A percentile compares a stretch with the other conserved stretches of the same genome.
These are phyloP conservation scores for Phytophthora fragariae DNA, from an alignment of 352 stramenopile genomes.

Conservation along the genomic window DNA sequence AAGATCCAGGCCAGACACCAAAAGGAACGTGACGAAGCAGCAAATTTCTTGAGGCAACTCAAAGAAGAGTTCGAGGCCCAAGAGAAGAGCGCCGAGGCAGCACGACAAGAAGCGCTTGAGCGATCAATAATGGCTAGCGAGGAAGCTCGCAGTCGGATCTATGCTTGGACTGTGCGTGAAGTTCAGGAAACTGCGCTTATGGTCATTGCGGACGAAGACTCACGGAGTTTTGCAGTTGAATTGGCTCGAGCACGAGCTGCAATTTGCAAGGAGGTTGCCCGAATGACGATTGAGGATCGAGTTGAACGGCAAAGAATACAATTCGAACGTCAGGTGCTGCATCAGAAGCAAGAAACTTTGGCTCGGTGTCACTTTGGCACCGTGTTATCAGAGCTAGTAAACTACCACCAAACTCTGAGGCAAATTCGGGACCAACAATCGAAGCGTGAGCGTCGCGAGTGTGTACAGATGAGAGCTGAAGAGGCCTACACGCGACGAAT, in stretches of 20 bases:
- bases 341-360: constrained; percentile 19
- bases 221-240: constrained; percentile 3
- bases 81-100: constrained; percentile 15
- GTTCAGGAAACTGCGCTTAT: constrained; percentile 11
- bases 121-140: constrained; percentile 25
- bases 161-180: constrained; percentile 26
- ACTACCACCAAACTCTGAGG: constrained; percentile 23
- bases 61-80: constrained; percentile 32
- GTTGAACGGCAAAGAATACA: constrained; percentile 28
- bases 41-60: constrained; percentile 19
- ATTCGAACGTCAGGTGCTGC: constrained; percentile 13
- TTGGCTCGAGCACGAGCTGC: constrained; percentile 4
- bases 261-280: constrained; percentile 7
- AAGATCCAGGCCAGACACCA: constrained; percentile 20
- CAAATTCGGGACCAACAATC: constrained; percentile 31
- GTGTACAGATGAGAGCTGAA: constrained; percentile 57
- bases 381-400: constrained; percentile 44
- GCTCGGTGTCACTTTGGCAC: constrained; percentile 15
- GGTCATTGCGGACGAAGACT: constrained; percentile 32
- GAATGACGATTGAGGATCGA: constrained; percentile 36
- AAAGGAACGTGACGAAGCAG: constrained; percentile 25
- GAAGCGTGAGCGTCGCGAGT: constrained; percentile 44
- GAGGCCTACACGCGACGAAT: constrained; percentile 44
- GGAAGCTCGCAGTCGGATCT: constrained; percentile 8
- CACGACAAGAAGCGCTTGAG: constrained; percentile 28